These are phyloP conservation scores for Solanum medicagineum DNA, from an alignment of 257 asterid species.

Conservation along the genomic window DNA sequence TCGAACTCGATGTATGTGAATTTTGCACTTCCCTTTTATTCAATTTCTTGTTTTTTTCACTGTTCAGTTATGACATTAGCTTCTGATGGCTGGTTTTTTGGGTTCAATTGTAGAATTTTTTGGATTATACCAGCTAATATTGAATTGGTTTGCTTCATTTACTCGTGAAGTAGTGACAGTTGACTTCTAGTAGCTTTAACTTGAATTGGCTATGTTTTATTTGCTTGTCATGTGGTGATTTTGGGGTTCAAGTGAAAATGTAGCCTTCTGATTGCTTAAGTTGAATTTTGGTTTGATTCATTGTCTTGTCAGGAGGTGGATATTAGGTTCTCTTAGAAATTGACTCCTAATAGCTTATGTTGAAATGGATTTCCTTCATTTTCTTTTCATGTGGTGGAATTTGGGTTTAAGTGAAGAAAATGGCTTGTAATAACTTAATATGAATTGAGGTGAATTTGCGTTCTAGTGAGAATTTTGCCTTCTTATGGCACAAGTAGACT, in stretches of 20 bases:
- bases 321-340: not conserved
- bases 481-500: not conserved
- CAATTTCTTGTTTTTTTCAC: not conserved
- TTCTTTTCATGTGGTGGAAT: not conserved
- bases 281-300: not conserved
- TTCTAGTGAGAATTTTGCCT: not conserved
- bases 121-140: not conserved
- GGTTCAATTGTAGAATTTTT: not conserved
- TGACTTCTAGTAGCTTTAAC: not conserved
- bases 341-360: not conserved
- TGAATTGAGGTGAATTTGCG: not conserved
- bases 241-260: not conserved
- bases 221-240: not conserved
- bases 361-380: not conserved
- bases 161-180: not conserved
- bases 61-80: not conserved
- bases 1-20: slow-evolving; percentile 77
- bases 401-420: not conserved
- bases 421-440: not conserved
- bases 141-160: not conserved
- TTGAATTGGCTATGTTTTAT: not conserved
- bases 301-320: not conserved
- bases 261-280: not conserved
- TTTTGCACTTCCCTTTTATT: not conserved
- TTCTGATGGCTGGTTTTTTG: not conserved